Evolutionary conservation across 2,329 filamentous ascomycete species (phyloP), one percentile per base, ranked within the genome.

Genomic region (Scedosporium minutisporum): DNA sequence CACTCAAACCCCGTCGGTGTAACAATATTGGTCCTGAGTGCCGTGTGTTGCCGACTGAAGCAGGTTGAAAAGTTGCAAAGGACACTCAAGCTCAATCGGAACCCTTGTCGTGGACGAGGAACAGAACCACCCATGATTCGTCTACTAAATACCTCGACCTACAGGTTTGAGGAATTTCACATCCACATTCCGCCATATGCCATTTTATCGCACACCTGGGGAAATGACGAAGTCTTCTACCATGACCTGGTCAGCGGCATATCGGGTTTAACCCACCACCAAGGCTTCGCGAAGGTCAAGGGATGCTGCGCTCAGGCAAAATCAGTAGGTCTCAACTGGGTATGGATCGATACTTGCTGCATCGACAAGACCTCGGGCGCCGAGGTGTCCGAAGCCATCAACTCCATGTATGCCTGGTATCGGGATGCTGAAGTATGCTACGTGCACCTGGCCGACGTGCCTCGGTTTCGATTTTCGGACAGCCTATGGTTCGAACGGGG

Each of bases 201-300:
- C 57, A 71, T 73, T 51, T 63, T 73, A 9, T 73, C 71, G 14
- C 71, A 73, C 64, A 71, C 69, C n/a, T 71, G 70, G 67, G 67
- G 64, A 9, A 44, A 65, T 2, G 70, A 71, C 2, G 71, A 73
- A 58, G 68, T 71, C 38, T 67, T 65, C 4, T 66, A 67, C 51
- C 66, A 67, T 23, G 65, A 68, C 62, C 63, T 68, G 63, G 61
- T 59, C 9, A 58, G 65, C 5, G 64, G 63, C 3, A 59, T 63
- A 5, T 60, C 63, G n/a, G 29, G 27, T 10, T 23, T 57, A 38
- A 27, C 33, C 27, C 61, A 57, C 25, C 59, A 42, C 46, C 27
- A 59, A 1, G 66, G 66, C 3, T 68, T 64, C 57, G 27, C 14
- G 7, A 70, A 71, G 64, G 63, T 71, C 10, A 21, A 63, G 9